A percentile compares a stretch with the other conserved stretches of the same genome.
Conservation (phyloP, 2,329 filamentous ascomycete genomes). For the Penicillium sp. region DNA sequence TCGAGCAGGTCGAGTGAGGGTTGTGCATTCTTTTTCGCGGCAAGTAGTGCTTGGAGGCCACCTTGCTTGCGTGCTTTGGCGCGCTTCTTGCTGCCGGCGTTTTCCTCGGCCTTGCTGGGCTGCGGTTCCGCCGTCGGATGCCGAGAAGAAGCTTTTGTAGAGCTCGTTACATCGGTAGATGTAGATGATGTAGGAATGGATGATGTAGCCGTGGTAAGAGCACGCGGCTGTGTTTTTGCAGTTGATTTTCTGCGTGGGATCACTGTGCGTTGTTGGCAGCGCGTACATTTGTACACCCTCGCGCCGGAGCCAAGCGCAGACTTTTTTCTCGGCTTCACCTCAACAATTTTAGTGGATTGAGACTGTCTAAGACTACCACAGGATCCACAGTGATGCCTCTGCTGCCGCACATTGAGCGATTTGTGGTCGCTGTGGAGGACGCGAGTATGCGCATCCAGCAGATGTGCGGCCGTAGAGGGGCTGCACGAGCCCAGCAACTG, state of each 20-base stretch:
- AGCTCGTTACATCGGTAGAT: constrained; percentile 1
- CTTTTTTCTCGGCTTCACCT: constrained; percentile 23
- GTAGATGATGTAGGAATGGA: constrained; percentile 1
- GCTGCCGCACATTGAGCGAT: constrained; percentile 31
- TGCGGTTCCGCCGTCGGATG: constrained; percentile 6
- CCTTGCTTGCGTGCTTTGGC: constrained; percentile 55
- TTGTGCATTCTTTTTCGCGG: constrained; percentile 39
- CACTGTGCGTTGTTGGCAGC: constrained; percentile 36
- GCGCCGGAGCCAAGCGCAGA: constrained; percentile 16
- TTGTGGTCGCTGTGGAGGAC: constrained; percentile 36
- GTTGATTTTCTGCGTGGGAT: constrained; percentile 23
- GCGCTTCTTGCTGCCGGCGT: constrained; percentile 55
- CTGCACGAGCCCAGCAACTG: constrained; percentile 30
- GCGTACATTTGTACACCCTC: constrained; percentile 38
- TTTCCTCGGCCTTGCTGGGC: constrained; percentile 31
- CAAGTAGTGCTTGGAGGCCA: constrained; percentile 55
- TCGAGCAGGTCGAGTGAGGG: constrained; percentile 53
- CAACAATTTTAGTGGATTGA: constrained; percentile 30
- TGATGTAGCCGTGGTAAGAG: constrained; percentile 8
- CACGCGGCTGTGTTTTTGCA: constrained; percentile 11
- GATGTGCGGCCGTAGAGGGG: constrained; percentile 43
- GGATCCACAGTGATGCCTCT: constrained; percentile 37
- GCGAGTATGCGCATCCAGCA: constrained; percentile 38
- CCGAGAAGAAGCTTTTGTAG: constrained; percentile 10
- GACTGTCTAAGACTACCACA: constrained; percentile 41